phyloP scores from a whole-genome alignment of 805 yeast genomes.

The Lachancea thermotolerans region DNA sequence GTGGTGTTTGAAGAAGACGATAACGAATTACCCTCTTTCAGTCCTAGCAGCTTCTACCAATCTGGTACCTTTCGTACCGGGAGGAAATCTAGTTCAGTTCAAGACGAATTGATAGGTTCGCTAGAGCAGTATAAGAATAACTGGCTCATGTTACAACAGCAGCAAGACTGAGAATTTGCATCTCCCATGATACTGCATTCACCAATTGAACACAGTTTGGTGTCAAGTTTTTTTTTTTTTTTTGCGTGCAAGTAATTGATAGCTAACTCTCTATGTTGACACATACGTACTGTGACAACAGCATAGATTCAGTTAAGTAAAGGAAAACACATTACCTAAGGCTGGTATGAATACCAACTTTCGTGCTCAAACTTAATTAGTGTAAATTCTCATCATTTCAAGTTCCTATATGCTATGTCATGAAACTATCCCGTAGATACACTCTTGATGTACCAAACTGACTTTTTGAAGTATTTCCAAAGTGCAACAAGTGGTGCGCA shows the following conservation, averaged over 20 bases:
- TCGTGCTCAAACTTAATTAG: no score
- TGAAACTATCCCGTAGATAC: no score
- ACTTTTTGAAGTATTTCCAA: no score
- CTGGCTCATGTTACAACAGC: slow-evolving; percentile 32
- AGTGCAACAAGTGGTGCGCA: no score
- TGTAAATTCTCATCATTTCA: no score
- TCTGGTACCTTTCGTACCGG: slow-evolving; percentile 11
- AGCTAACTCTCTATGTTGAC: no score
- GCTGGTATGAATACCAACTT: no score
- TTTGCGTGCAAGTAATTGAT: not conserved
- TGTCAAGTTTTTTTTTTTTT: not conserved
- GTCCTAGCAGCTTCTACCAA: slow-evolving; percentile 15
- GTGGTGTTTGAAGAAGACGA: slow-evolving; percentile 28
- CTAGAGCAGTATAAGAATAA: slow-evolving; percentile 33
- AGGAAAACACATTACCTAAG: no score
- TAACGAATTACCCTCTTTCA: slow-evolving; percentile 12
- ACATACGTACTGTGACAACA: no score
- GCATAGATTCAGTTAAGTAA: no score
- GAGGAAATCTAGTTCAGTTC: slow-evolving; percentile 27
- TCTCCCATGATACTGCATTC: slow-evolving; percentile 1
- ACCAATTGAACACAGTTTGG: not conserved
- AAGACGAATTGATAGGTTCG: slow-evolving; percentile 31
- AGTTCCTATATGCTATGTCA: no score
- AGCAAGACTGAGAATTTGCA: slow-evolving; percentile 16
- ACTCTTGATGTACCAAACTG: no score